Conservation (phyloP, 1,284 basidiomycete genomes). For the Puccinia hordei region DNA sequence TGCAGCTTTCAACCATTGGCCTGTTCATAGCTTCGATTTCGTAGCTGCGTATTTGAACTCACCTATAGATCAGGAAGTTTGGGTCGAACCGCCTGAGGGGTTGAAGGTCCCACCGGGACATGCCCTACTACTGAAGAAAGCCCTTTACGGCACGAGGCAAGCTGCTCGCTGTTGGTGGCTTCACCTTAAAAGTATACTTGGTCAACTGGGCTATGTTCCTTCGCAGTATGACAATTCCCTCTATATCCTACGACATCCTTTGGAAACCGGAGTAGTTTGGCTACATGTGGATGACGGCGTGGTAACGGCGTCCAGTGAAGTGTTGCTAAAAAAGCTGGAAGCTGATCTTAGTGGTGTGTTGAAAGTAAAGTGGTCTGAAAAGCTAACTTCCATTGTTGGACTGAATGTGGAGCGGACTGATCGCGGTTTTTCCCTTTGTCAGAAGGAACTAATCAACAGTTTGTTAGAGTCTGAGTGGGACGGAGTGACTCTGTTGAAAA, state of each 20-base stretch:
- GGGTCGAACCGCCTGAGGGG: conserved; percentile 5
- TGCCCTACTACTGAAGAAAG: conserved; percentile 15
- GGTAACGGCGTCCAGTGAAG: not conserved
- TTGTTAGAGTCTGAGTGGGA: not conserved
- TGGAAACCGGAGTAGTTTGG: not conserved
- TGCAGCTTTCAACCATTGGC: not conserved
- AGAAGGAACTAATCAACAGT: not conserved
- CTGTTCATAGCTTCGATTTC: not conserved
- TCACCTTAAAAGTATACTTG: not conserved
- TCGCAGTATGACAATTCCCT: not conserved
- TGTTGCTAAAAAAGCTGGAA: not conserved
- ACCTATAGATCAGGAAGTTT: conserved; percentile 19
- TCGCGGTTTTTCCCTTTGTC: not conserved
- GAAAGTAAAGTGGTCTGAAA: not conserved
- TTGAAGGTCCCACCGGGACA: not conserved
- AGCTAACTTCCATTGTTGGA: not conserved
- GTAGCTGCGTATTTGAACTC: conserved; percentile 29
- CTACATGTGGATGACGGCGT: not conserved
- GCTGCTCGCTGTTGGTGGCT: conserved; percentile 19
- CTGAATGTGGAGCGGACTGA: not conserved
- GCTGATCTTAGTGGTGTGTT: not conserved
- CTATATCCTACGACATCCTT: not conserved
- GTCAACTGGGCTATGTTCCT: not conserved
- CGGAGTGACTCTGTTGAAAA: not conserved
- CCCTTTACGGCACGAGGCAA: conserved; percentile 14